Conservation (phyloP, 225 moss, liverwort and hornwort genomes). For the Ulota crispa region DNA sequence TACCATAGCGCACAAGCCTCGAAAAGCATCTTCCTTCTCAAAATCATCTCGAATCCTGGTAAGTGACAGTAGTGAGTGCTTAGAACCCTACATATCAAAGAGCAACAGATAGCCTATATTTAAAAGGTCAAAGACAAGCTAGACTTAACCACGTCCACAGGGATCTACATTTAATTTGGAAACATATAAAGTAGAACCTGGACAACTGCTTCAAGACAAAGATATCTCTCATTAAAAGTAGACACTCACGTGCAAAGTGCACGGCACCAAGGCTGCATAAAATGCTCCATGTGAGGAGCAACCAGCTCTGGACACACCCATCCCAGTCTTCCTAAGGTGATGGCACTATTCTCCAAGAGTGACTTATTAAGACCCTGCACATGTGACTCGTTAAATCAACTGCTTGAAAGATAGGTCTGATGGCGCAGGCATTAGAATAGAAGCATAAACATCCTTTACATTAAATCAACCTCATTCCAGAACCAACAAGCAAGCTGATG, state of each 20-base stretch:
- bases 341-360: conserved; percentile 97
- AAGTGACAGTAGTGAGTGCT: conserved; percentile 21
- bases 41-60: conserved; percentile 94
- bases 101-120: conserved; percentile 1
- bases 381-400: conserved; percentile 34
- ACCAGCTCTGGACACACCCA: conserved; percentile 99
- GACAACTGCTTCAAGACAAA: conserved; percentile 17
- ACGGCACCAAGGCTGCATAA: conserved; percentile 95
- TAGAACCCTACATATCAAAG: conserved; percentile 10
- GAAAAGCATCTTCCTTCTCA: conserved; percentile 99
- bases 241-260: conserved; percentile 92
- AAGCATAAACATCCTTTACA: neutral
- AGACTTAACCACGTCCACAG: conserved; percentile 3
- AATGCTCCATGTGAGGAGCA: conserved; percentile 99
- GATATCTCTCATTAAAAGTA: neutral
- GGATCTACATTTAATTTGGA: neutral
- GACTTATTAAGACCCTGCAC: conserved; percentile 98
- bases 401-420: conserved; percentile 24
- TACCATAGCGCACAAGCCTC: conserved; percentile 99
- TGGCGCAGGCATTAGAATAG: neutral
- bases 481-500: conserved; percentile 4
- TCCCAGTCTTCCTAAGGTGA: conserved; percentile 95
- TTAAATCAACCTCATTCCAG: neutral
- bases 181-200: neutral
- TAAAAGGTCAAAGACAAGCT: neutral